Percentiles rank a stretch among this genome's conserved stretches.
Evolutionary conservation across 192 early-diverging fungal species (phyloP).

Genomic region (Coemansia sp.): DNA sequence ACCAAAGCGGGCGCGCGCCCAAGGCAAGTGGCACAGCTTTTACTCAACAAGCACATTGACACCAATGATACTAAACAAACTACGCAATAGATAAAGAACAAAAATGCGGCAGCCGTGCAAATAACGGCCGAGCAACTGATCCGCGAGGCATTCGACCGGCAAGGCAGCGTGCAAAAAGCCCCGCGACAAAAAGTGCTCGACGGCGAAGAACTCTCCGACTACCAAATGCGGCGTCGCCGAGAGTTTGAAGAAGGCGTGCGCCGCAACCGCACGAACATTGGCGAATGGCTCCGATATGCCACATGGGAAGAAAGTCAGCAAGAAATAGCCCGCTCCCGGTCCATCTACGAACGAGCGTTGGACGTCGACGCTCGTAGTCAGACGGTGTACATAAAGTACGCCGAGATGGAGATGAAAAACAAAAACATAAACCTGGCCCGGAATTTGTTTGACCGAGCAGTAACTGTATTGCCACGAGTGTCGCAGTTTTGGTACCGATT

Average conservation of each 20-base stretch:
- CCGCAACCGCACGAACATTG: constrained; percentile 80
- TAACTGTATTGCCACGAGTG: constrained; percentile 80
- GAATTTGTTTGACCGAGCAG: constrained; percentile 92
- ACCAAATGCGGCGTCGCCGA: constrained; percentile 84
- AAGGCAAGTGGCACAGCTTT: constrained; percentile 15
- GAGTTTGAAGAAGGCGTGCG: constrained; percentile 92
- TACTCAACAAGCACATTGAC: background rate
- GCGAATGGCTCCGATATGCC: constrained; percentile 95
- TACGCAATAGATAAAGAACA: constrained; percentile 81
- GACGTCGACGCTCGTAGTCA: constrained; percentile 87
- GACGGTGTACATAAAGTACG: constrained; percentile 87
- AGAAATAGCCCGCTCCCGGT: constrained; percentile 82
- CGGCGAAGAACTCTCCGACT: constrained; percentile 89
- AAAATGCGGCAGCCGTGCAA: constrained; percentile 94
- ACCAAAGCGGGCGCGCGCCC: constrained; percentile 34
- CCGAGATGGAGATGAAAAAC: constrained; percentile 98
- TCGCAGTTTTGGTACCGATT: constrained; percentile 94
- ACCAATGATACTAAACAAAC: constrained; percentile 6
- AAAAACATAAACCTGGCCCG: constrained; percentile 89
- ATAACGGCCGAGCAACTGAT: constrained; percentile 99
- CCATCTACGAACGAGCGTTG: constrained; percentile 89
- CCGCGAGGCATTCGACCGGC: constrained; percentile 87
- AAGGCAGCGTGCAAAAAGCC: constrained; percentile 60
- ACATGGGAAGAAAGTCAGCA: constrained; percentile 91
- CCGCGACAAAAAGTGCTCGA: constrained; percentile 89